Percentiles rank a stretch among this genome's conserved stretches.
phyloP scores from a whole-genome alignment of 176 grass and related monocot genomes.

The Thalia dealbata region DNA sequence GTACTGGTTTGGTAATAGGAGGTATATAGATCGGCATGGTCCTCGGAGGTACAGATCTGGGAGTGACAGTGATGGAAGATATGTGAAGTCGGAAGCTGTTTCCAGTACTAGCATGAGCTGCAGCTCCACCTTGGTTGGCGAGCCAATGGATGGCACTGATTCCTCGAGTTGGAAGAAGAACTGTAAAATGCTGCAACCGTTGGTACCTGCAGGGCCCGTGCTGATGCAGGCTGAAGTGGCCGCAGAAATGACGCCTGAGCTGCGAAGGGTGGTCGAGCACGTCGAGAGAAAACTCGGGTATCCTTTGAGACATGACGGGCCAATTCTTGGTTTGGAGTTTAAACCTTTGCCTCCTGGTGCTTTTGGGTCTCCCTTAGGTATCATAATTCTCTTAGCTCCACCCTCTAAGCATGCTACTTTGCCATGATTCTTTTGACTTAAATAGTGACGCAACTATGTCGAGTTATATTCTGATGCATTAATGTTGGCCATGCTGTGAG shows the following conservation, averaged over 20 bases:
- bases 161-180: background rate
- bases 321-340: constrained; percentile 18
- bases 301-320: constrained; percentile 9
- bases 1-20: constrained; percentile 17
- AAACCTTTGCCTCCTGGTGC: constrained; percentile 23
- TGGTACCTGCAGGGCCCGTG: background rate
- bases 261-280: background rate
- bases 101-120: background rate
- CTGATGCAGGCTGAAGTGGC: background rate
- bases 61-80: background rate
- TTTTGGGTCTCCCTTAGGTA: constrained; percentile 20
- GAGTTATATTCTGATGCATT: background rate
- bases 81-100: background rate
- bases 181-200: constrained; percentile 1
- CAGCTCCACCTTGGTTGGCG: background rate
- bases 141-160: background rate
- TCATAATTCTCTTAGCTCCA: background rate
- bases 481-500: too few species aligned
- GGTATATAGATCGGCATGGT: constrained; percentile 10
- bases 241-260: background rate
- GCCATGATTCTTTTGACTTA: background rate
- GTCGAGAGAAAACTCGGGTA: constrained; percentile 14
- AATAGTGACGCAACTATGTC: background rate
- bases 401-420: background rate
- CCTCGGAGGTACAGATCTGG: constrained; percentile 11